Evolutionary conservation across 148 eudicot species (phyloP).

Genomic region (Vaccinium darrowii): DNA sequence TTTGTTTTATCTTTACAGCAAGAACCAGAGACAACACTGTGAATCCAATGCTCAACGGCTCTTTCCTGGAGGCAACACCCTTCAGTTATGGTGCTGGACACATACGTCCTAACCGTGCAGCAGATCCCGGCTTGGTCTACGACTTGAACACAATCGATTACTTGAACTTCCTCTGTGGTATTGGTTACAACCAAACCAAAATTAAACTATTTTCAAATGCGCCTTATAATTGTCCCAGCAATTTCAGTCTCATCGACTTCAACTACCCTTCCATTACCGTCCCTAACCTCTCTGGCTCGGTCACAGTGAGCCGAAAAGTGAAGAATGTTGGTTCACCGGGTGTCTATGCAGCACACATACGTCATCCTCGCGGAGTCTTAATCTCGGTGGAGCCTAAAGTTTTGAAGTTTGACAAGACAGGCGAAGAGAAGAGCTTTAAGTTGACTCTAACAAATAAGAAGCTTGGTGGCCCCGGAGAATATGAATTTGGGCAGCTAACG

Average conservation of each 20-base stretch:
- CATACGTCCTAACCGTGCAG: conserved; percentile 51
- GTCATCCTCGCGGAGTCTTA: conserved; percentile 33
- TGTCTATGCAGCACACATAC: conserved; percentile 32
- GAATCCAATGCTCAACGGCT: conserved; percentile 30
- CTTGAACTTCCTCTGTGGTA: conserved; percentile 55
- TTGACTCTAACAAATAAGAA: conserved; percentile 30
- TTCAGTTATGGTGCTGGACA: conserved; percentile 64
- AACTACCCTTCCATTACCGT: conserved; percentile 66
- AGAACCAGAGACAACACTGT: conserved; percentile 49
- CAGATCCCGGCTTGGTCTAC: conserved; percentile 65
- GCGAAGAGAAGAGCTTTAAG: conserved; percentile 47
- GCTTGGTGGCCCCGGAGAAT: neutral
- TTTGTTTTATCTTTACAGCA: conserved; percentile 33
- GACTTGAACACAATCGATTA: conserved; percentile 43
- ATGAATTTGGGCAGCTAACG: conserved; percentile 47
- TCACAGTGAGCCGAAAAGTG: conserved; percentile 44
- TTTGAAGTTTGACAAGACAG: conserved; percentile 39
- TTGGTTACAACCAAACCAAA: conserved; percentile 45
- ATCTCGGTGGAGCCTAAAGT: conserved; percentile 38
- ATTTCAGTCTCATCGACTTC: conserved; percentile 29
- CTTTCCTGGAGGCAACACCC: conserved; percentile 29
- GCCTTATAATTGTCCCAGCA: conserved; percentile 31
- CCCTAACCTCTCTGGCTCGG: conserved; percentile 34
- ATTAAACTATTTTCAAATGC: conserved; percentile 23
- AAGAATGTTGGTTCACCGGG: conserved; percentile 66